phyloP scores from a whole-genome alignment of 805 yeast species.

The Maudiozyma barnettii region DNA sequence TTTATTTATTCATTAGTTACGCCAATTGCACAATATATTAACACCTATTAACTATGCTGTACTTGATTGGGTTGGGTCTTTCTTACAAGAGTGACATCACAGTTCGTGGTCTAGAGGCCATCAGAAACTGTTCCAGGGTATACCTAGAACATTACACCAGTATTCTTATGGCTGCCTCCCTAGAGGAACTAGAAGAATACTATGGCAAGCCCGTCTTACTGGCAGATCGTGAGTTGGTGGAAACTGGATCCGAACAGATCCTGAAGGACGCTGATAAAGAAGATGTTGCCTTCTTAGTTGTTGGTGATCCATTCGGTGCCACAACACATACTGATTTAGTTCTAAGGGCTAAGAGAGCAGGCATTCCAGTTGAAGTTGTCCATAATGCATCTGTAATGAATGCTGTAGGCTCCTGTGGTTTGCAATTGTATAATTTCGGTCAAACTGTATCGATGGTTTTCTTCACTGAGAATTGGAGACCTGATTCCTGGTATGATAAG shows the following conservation, averaged over 20 bases:
- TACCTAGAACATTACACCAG: constrained; percentile 93
- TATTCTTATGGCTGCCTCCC: constrained; percentile 85
- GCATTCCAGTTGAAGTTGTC: constrained; percentile 67
- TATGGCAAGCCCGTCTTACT: constrained; percentile 78
- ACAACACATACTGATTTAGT: constrained; percentile 95
- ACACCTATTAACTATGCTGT: constrained; percentile 47
- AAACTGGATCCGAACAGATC: constrained; percentile 76
- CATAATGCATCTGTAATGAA: constrained; percentile 98
- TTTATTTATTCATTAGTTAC: no score
- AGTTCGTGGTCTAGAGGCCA: constrained; percentile 83
- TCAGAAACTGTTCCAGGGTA: constrained; percentile 77
- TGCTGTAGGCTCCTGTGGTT: constrained; percentile 96
- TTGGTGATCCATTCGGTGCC: constrained; percentile 97
- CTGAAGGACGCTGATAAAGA: constrained; percentile 65
- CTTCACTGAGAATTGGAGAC: constrained; percentile 92
- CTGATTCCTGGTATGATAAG: constrained; percentile 89
- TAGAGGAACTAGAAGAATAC: constrained; percentile 62
- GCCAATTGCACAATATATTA: neutral
- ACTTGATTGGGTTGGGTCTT: constrained; percentile 84
- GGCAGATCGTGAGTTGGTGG: constrained; percentile 94
- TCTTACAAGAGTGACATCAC: constrained; percentile 87
- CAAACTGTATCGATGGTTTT: constrained; percentile 96
- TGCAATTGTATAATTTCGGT: constrained; percentile 90
- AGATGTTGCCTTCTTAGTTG: constrained; percentile 90
- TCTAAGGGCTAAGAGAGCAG: constrained; percentile 78